Evolutionary conservation across 2,329 filamentous ascomycete genomes (phyloP).

Genomic region (Albophoma yamanashiensis): DNA sequence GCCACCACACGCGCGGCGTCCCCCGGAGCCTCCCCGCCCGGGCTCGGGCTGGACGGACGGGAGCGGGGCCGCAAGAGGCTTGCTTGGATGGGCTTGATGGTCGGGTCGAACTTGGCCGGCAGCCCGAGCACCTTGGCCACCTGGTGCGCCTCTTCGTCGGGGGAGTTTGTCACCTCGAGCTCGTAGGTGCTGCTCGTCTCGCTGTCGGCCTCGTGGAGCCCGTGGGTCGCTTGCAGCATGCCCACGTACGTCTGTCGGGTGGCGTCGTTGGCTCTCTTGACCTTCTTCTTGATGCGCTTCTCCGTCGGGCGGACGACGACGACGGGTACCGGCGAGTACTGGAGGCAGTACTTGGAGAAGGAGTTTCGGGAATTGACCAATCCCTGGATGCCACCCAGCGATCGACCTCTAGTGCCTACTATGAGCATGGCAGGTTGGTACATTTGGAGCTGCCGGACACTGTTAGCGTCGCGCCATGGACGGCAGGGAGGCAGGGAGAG

Average conservation of each 20-base stretch:
- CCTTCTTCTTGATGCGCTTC: conserved; percentile 83
- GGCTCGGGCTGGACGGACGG: conserved; percentile 8
- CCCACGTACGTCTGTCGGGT: conserved; percentile 64
- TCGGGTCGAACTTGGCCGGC: conserved; percentile 52
- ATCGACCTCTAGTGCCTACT: conserved; percentile 78
- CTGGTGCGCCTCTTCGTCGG: conserved; percentile 53
- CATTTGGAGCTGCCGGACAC: conserved; percentile 59
- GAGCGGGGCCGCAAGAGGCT: conserved; percentile 10
- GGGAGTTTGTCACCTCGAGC: conserved; percentile 41
- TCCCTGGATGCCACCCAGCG: conserved; percentile 75
- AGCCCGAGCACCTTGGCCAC: conserved; percentile 54
- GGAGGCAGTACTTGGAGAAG: conserved; percentile 88
- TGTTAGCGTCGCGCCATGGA: background rate
- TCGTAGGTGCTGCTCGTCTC: conserved; percentile 42
- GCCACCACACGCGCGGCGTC: conserved; percentile 12
- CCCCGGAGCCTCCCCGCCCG: conserved; percentile 4
- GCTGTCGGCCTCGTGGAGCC: conserved; percentile 47
- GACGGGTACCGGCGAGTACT: conserved; percentile 86
- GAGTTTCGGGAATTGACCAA: conserved; percentile 68
- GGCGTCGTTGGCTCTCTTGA: conserved; percentile 71
- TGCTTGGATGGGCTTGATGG: conserved; percentile 43
- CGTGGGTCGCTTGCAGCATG: conserved; percentile 57
- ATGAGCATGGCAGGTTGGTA: conserved; percentile 88
- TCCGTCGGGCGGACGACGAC: conserved; percentile 83
- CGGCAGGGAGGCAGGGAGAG: background rate